phyloP scores from a whole-genome alignment of 495 filamentous ascomycete species.

The Aspergillus conjunctus region DNA sequence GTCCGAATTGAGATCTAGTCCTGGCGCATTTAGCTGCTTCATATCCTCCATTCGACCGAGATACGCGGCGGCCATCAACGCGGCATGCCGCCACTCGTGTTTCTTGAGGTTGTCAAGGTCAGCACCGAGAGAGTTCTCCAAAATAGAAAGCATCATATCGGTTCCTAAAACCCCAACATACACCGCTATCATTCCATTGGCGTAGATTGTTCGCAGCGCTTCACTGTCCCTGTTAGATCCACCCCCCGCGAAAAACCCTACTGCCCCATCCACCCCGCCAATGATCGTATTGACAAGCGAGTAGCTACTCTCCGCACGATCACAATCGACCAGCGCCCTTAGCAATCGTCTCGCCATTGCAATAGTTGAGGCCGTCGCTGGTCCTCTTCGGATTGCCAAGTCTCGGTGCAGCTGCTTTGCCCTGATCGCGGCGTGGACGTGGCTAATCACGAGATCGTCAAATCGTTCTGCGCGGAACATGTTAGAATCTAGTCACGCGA shows the following conservation, averaged over 20 bases:
- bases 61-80: slow-evolving; percentile 8
- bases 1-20: not conserved
- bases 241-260: not conserved
- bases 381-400: not conserved
- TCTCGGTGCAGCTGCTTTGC: not conserved
- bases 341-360: not conserved
- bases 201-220: not conserved
- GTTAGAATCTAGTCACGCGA: not conserved
- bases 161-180: not conserved
- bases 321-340: not conserved
- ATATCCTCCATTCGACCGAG: slow-evolving; percentile 1
- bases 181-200: too few species aligned
- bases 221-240: not conserved
- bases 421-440: not conserved
- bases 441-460: not conserved
- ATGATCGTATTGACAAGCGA: slow-evolving; percentile 1
- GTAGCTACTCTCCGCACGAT: not conserved
- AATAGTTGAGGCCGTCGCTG: not conserved
- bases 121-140: not conserved
- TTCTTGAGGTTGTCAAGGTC: not conserved
- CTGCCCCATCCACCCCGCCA: not conserved
- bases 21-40: not conserved
- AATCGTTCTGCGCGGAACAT: not conserved
- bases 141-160: slow-evolving; percentile 1
- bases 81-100: not conserved